A percentile compares a stretch with the other conserved stretches of the same genome.
Conservation (phyloP, 345 rosid genomes). For the Eucalyptus viminalis region DNA sequence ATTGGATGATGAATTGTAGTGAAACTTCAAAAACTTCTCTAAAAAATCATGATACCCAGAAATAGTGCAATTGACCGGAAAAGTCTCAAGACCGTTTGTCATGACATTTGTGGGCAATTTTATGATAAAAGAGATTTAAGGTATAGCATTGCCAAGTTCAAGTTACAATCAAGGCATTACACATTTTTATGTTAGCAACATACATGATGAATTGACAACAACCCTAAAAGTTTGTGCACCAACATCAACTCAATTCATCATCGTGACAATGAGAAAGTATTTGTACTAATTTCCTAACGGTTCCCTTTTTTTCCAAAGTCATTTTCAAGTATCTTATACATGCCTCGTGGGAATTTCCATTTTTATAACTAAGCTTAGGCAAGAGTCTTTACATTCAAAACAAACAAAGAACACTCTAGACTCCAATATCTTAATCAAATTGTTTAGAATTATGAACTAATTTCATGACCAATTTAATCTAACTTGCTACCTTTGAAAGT, state of each 20-base stretch:
- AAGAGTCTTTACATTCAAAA: background rate
- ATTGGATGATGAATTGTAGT: background rate
- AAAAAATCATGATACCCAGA: background rate
- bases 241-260: background rate
- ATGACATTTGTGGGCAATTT: background rate
- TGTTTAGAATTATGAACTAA: accelerated
- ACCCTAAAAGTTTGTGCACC: background rate
- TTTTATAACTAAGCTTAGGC: background rate
- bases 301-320: background rate
- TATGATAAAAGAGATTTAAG: background rate
- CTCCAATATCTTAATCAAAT: background rate
- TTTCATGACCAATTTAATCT: accelerated
- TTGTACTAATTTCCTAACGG: background rate
- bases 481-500: accelerated
- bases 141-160: background rate
- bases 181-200: background rate
- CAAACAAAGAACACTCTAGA: background rate
- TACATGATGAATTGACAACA: background rate
- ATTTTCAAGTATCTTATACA: background rate
- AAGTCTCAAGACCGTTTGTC: background rate
- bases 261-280: background rate
- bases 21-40: background rate
- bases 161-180: background rate
- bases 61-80: accelerated
- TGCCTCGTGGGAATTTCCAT: background rate